Evolutionary conservation across 352 stramenopile species (phyloP), one percentile per base, ranked within the genome.

Genomic region (Globisporangium takayamanum): DNA sequence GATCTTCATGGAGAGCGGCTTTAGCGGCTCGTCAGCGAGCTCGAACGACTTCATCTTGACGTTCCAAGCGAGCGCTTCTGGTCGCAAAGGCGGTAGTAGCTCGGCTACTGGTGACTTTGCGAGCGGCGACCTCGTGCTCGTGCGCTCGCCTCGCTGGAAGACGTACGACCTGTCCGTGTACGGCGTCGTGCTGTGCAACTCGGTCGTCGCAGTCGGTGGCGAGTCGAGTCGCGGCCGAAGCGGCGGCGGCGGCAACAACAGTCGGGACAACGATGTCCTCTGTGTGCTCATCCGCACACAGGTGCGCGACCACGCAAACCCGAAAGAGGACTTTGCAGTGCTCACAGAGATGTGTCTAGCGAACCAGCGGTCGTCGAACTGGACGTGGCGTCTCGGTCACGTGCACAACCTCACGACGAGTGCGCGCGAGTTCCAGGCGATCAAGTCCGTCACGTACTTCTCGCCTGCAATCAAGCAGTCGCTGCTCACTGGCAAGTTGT

Each of bases 371-470:
- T 69, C 64, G 1, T 20, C 68, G 2, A 77, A 74, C 28, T 91
- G 81, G 81, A 67, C 63, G 51, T 92, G 81, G 81, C 68, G 73
- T 2, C 64, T 89, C 3, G 75, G 86, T 33, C 70, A 87, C 59
- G 77, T 88, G 10, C 74, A 89, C 62, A 92, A 88, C 55, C 76
- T 79, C 48, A 88, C 74, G 28, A 92, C 81, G 11, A 89, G 77
- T 50, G 79, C 81, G 2, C 75, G 84, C n/a, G 84, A 94, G 66
- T 94, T 81, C 55, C 84, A 94, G 50, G 84, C 84, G 22, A 78
- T 90, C 36, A 78, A 86, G 49, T 77, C 84, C 1, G 68, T 91
- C 16, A 59, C 61, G 7, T 84, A 84, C 51, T 76, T 89, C 25
- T 63, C 71, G 3, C 60, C 66, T 3, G 72, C 82, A 45, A 72